Conservation (phyloP, 1,139 yeast species). For the Geotrichum europaeum region DNA sequence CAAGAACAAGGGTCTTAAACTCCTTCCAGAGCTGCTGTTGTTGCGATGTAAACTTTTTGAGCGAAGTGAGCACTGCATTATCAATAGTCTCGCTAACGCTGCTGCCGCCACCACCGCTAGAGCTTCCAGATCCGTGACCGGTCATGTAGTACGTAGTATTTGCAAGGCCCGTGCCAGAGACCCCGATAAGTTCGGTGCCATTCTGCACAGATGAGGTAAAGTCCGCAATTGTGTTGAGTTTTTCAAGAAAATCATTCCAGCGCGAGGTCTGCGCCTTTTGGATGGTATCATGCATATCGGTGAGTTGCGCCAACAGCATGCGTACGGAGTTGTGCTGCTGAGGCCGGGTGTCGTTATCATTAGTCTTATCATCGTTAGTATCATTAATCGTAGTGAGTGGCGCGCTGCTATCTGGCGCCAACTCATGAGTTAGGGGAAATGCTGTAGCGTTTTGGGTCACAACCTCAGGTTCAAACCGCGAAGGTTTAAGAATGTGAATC, state of each 20-base stretch:
- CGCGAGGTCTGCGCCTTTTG: slow-evolving; percentile 31
- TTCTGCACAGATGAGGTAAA: not conserved
- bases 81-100: not conserved
- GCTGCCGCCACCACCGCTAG: slow-evolving; percentile 1
- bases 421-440: not conserved
- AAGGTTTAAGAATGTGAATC: slow-evolving; percentile 6
- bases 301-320: slow-evolving; percentile 33
- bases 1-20: slow-evolving; percentile 38
- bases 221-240: slow-evolving; percentile 22
- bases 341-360: not conserved
- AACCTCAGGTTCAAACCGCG: slow-evolving; percentile 11
- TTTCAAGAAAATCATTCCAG: slow-evolving; percentile 35
- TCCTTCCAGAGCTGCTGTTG: slow-evolving; percentile 30
- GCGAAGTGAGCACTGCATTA: not conserved
- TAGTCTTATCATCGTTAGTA: not conserved
- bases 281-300: slow-evolving; percentile 32
- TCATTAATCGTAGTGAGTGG: not conserved
- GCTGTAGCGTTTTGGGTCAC: slow-evolving; percentile 14
- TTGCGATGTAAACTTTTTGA: slow-evolving; percentile 20
- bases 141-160: slow-evolving; percentile 3
- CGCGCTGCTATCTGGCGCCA: not conserved
- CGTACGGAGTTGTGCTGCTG: slow-evolving; percentile 25
- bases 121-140: slow-evolving; percentile 2
- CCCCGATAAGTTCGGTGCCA: slow-evolving; percentile 39
- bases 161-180: slow-evolving; percentile 34